phyloP scores from a whole-genome alignment of 2,329 filamentous ascomycete species.

The Monosporascus ibericus region DNA sequence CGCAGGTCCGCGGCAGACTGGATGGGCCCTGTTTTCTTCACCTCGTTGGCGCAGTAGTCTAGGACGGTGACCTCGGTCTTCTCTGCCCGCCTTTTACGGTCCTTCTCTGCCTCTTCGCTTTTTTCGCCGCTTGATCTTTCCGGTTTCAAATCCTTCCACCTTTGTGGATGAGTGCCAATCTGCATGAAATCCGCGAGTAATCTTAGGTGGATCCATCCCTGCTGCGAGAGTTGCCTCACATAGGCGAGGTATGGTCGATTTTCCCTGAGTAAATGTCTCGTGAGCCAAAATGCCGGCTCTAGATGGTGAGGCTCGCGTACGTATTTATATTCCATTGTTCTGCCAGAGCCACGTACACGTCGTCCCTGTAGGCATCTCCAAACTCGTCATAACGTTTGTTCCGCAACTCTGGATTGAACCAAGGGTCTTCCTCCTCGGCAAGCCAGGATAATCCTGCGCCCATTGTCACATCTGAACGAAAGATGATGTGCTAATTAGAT shows the following conservation, averaged over 20 bases:
- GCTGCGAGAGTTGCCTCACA: conserved; percentile 4
- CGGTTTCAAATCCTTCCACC: conserved; percentile 5
- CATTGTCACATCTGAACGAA: too few relatives aligned
- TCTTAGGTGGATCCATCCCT: conserved; percentile 10
- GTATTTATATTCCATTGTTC: not conserved
- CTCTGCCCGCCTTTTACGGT: not conserved
- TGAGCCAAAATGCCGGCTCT: not conserved
- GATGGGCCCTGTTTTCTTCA: not conserved
- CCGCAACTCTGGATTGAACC: not conserved
- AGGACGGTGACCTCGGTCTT: conserved; percentile 9
- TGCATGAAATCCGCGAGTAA: conserved; percentile 15
- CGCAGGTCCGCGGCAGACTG: not conserved
- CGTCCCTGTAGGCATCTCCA: not conserved
- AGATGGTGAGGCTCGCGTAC: not conserved
- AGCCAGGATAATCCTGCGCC: too few relatives aligned
- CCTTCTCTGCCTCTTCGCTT: not conserved
- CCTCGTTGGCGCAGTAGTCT: conserved; percentile 4
- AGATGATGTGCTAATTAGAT: too few relatives aligned
- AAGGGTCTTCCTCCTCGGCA: not conserved
- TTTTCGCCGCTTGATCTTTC: not conserved
- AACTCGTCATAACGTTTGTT: not conserved
- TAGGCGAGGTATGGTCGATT: not conserved
- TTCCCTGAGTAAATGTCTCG: not conserved
- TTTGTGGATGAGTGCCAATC: conserved; percentile 12
- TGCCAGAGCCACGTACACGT: not conserved